A percentile compares a stretch with the other conserved stretches of the same genome.
phyloP scores from a whole-genome alignment of 2,329 filamentous ascomycete genomes.

The Zymoseptoria crescenta region DNA sequence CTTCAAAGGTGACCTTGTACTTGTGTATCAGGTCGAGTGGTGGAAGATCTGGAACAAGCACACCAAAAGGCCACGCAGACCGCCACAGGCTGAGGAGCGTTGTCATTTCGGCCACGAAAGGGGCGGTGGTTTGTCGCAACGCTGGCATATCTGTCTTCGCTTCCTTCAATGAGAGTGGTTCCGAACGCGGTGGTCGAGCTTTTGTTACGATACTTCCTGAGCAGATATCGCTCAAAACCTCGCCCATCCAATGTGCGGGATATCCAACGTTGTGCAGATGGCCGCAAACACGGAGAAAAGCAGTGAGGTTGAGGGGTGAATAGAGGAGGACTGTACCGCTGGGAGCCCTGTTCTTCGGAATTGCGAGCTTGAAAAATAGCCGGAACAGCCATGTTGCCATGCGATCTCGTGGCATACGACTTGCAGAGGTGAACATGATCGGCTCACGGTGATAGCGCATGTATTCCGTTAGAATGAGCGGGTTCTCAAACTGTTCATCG shows the following conservation, averaged over 20 bases:
- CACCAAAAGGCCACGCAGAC: constrained; percentile 6
- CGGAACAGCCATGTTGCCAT: constrained; percentile 6
- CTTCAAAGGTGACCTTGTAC: constrained; percentile 1
- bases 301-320: constrained; percentile 14
- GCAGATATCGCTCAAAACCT: constrained; percentile 3
- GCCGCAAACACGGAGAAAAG: constrained; percentile 7
- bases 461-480: constrained; percentile 1
- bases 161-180: constrained; percentile 8
- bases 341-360: constrained; percentile 2
- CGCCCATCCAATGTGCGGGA: constrained; percentile 10
- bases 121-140: constrained; percentile 4
- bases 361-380: constrained; percentile 10
- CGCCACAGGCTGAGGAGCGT: constrained; percentile 10
- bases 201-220: constrained; percentile 6
- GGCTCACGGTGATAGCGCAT: neutral
- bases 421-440: neutral
- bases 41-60: neutral
- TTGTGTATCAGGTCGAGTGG: neutral
- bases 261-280: constrained; percentile 12
- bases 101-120: constrained; percentile 9
- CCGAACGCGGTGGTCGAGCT: constrained; percentile 9
- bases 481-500: neutral
- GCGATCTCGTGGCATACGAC: neutral
- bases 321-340: constrained; percentile 4
- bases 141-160: constrained; percentile 2